Evolutionary conservation across 2,329 filamentous ascomycete species (phyloP).

Genomic region (Elsinoe ampelina): DNA sequence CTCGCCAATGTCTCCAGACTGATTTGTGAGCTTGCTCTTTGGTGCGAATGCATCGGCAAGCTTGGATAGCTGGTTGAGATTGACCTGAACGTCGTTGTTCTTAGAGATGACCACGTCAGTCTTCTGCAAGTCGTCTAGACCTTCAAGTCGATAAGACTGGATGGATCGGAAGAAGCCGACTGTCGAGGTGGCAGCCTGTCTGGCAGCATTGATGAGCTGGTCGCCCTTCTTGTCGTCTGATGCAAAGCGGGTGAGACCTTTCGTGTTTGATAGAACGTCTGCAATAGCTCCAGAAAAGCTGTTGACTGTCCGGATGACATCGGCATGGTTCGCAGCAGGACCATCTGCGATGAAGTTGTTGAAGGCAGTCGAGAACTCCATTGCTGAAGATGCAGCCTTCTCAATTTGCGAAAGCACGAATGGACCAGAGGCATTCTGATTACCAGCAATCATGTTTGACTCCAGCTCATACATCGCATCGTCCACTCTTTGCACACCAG

Average conservation of each 20-base stretch:
- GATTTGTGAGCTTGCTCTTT: slow-evolving; percentile 70
- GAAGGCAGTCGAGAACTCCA: slow-evolving; percentile 95
- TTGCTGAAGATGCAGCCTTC: slow-evolving; percentile 87
- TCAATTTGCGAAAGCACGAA: slow-evolving; percentile 96
- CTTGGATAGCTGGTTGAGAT: slow-evolving; percentile 87
- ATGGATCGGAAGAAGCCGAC: slow-evolving; percentile 92
- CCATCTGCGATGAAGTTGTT: slow-evolving; percentile 98
- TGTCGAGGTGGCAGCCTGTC: slow-evolving; percentile 74
- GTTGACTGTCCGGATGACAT: slow-evolving; percentile 87
- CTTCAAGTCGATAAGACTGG: slow-evolving; percentile 87
- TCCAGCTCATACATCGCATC: slow-evolving; percentile 96
- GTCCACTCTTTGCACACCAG: slow-evolving; percentile 86
- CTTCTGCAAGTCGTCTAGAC: slow-evolving; percentile 82
- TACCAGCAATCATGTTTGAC: slow-evolving; percentile 95
- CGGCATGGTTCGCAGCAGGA: slow-evolving; percentile 77
- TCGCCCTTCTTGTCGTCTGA: slow-evolving; percentile 94
- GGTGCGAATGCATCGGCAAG: slow-evolving; percentile 86
- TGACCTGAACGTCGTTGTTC: slow-evolving; percentile 92
- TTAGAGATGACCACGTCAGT: slow-evolving; percentile 95
- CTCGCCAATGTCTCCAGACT: slow-evolving; percentile 80
- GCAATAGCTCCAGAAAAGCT: slow-evolving; percentile 83
- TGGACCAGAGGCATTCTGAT: slow-evolving; percentile 90
- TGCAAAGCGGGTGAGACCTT: slow-evolving; percentile 84
- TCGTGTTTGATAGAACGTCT: slow-evolving; percentile 92
- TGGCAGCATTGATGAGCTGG: slow-evolving; percentile 69